Evolutionary conservation across 768 basidiomycete species (phyloP).

Genomic region (Amanita pallidorosea): DNA sequence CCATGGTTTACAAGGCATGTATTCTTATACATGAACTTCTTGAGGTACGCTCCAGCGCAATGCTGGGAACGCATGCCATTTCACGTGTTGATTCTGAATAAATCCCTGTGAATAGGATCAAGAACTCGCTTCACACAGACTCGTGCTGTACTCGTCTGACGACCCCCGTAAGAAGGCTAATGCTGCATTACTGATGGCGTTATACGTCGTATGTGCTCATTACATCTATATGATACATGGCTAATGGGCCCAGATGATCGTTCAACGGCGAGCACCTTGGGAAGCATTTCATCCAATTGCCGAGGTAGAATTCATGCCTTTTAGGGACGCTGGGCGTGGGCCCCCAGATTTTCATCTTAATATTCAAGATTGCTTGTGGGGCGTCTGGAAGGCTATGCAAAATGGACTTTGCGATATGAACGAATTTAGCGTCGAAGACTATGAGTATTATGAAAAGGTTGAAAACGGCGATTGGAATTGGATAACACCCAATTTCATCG

Average conservation of each 20-base stretch:
- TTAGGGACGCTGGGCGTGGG: slow-evolving; percentile 91
- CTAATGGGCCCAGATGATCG: slow-evolving; percentile 64
- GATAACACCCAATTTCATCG: slow-evolving; percentile 86
- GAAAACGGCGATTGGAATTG: slow-evolving; percentile 96
- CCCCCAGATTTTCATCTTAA: slow-evolving; percentile 87
- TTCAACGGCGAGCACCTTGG: slow-evolving; percentile 81
- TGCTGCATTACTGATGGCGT: slow-evolving; percentile 86
- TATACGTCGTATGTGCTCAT: slow-evolving; percentile 67
- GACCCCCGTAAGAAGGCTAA: slow-evolving; percentile 87
- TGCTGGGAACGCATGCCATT: slow-evolving; percentile 8
- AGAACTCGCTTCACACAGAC: slow-evolving; percentile 57
- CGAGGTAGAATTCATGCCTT: slow-evolving; percentile 87
- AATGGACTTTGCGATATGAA: slow-evolving; percentile 91
- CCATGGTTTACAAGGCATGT: slow-evolving; percentile 91
- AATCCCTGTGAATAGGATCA: slow-evolving; percentile 43
- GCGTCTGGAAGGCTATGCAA: slow-evolving; percentile 83
- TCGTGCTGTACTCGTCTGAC: slow-evolving; percentile 82
- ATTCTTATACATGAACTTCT: slow-evolving; percentile 85
- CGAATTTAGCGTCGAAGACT: slow-evolving; percentile 87
- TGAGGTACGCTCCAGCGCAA: slow-evolving; percentile 43
- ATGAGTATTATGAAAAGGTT: slow-evolving; percentile 91
- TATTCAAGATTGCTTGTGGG: slow-evolving; percentile 88
- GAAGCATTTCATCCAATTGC: slow-evolving; percentile 93
- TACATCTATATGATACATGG: slow-evolving; percentile 5
- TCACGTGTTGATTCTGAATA: slow-evolving; percentile 20